phyloP scores from a whole-genome alignment of 2,329 filamentous ascomycete species.

The Raffaelea ambrosiae region DNA sequence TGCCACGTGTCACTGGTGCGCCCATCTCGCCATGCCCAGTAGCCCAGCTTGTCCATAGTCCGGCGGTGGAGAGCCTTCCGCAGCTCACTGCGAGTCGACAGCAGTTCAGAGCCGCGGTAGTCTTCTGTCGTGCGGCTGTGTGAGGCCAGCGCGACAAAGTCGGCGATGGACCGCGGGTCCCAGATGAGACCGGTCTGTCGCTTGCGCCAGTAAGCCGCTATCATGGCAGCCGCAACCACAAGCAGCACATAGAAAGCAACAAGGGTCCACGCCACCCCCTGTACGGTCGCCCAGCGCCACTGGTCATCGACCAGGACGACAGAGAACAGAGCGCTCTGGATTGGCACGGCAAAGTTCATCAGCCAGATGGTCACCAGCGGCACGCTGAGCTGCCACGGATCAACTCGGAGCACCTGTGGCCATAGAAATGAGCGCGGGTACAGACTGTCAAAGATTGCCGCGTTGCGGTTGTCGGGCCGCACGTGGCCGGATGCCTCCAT shows the following conservation, averaged over 20 bases:
- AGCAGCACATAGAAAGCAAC: slow-evolving; percentile 66
- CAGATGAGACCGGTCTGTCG: slow-evolving; percentile 70
- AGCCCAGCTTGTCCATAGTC: slow-evolving; percentile 67
- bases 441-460: slow-evolving; percentile 60
- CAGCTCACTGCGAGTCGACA: slow-evolving; percentile 43
- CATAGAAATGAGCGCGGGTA: slow-evolving; percentile 62
- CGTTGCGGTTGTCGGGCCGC: slow-evolving; percentile 47
- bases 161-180: slow-evolving; percentile 76
- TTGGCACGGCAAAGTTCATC: slow-evolving; percentile 68
- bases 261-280: slow-evolving; percentile 69
- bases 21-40: slow-evolving; percentile 66
- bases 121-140: slow-evolving; percentile 69
- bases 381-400: slow-evolving; percentile 57
- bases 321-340: slow-evolving; percentile 71
- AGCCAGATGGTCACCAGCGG: slow-evolving; percentile 68
- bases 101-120: slow-evolving; percentile 61
- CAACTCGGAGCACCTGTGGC: slow-evolving; percentile 39
- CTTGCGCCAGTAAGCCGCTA: slow-evolving; percentile 57
- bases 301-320: slow-evolving; percentile 43
- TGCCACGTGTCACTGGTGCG: slow-evolving; percentile 64
- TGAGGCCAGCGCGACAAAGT: slow-evolving; percentile 69
- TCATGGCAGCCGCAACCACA: slow-evolving; percentile 43
- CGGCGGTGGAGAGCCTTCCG: slow-evolving; percentile 43
- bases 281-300: slow-evolving; percentile 76
- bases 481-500: slow-evolving; percentile 50